phyloP scores from a whole-genome alignment of 176 grass and related monocot genomes.

The Puya raimondii region DNA sequence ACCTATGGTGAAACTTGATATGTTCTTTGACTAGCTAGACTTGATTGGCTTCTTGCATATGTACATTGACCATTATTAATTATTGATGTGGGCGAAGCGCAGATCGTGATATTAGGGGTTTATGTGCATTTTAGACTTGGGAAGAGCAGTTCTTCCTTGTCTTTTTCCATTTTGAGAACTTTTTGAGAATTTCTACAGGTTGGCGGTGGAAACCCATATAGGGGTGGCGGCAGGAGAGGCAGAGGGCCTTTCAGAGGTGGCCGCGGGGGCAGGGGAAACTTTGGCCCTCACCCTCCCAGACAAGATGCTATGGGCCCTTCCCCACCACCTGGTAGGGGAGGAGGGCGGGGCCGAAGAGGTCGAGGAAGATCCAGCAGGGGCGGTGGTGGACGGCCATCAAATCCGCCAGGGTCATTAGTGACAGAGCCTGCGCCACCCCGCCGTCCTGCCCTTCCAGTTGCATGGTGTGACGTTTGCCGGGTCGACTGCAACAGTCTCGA shows the following conservation, averaged over 20 bases:
- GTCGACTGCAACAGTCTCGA: slow-evolving; percentile 50
- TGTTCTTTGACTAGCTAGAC: no score
- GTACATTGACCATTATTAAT: no score
- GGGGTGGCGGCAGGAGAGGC: slow-evolving; percentile 14
- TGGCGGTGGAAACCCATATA: background rate
- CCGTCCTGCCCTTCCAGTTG: slow-evolving; percentile 18
- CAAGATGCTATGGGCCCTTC: slow-evolving; percentile 15
- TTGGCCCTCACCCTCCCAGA: slow-evolving; percentile 10
- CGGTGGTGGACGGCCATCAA: background rate
- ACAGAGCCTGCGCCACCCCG: background rate
- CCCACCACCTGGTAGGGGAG: slow-evolving; percentile 9
- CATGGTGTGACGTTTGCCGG: slow-evolving; percentile 63
- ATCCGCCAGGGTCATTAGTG: background rate
- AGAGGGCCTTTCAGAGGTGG: slow-evolving; percentile 20
- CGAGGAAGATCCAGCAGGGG: slow-evolving; percentile 15
- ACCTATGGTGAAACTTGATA: no score
- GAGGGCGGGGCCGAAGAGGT: slow-evolving; percentile 19
- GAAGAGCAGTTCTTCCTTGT: background rate
- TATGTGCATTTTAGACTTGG: no score
- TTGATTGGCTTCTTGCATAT: no score
- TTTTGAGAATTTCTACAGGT: background rate
- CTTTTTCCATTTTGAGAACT: background rate
- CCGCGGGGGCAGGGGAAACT: slow-evolving; percentile 22
- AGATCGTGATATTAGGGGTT: no score
- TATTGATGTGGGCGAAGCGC: no score